Conservation (phyloP, 257 asterid genomes). For the Solanum megistacrolobum region DNA sequence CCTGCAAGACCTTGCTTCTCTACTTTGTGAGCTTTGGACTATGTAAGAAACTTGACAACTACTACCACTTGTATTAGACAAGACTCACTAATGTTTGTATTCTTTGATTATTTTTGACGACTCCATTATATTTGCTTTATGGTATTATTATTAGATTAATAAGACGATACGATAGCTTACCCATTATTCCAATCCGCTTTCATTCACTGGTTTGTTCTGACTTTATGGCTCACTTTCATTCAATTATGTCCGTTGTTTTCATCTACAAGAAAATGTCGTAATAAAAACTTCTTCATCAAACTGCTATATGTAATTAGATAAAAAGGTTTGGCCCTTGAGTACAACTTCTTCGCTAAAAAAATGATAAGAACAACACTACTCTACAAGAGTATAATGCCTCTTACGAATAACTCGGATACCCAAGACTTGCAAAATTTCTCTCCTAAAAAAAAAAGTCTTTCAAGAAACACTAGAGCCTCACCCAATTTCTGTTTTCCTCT, state of each 20-base stretch:
- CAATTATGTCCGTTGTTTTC: neutral
- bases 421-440: neutral
- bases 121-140: neutral
- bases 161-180: neutral
- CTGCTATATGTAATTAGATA: neutral
- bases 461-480: neutral
- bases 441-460: neutral
- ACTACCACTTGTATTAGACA: neutral
- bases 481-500: neutral
- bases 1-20: neutral
- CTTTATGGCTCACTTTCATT: neutral
- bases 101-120: neutral
- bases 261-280: neutral
- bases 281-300: neutral
- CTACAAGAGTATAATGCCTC: neutral
- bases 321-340: neutral
- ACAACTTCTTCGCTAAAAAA: neutral
- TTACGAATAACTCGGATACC: neutral
- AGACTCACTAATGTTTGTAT: neutral
- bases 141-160: neutral
- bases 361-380: neutral
- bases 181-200: too few species aligned
- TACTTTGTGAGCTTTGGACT: neutral
- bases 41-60: neutral
- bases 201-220: neutral